These are phyloP conservation scores for Suillus tomentosus DNA, from an alignment of 768 basidiomycete species.

Conservation along the genomic window DNA sequence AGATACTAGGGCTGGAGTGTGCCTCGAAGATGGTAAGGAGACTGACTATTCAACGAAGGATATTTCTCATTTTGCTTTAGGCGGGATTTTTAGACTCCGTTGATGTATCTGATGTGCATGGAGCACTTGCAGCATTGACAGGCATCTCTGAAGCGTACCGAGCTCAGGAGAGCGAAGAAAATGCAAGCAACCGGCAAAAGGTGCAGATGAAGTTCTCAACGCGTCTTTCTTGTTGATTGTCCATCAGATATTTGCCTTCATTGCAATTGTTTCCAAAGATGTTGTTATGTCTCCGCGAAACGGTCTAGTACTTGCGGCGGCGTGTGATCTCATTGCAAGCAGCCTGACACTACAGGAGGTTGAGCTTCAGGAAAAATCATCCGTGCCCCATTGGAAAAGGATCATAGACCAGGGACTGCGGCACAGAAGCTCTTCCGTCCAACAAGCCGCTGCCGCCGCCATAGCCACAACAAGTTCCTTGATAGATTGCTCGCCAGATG, in stretches of 20 bases:
- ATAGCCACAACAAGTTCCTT: constrained; percentile 71
- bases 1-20: constrained; percentile 50
- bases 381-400: constrained; percentile 62
- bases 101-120: constrained; percentile 77
- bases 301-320: constrained; percentile 68
- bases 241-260: constrained; percentile 63
- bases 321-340: constrained; percentile 69
- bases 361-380: constrained; percentile 39
- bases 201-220: constrained; percentile 34
- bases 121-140: constrained; percentile 71
- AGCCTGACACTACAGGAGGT: constrained; percentile 63
- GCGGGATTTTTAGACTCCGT: constrained; percentile 56
- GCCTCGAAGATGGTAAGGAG: constrained; percentile 54
- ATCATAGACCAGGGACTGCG: constrained; percentile 74
- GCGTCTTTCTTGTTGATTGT: constrained; percentile 6
- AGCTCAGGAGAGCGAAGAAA: constrained; percentile 29
- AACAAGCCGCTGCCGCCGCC: constrained; percentile 75
- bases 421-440: constrained; percentile 62
- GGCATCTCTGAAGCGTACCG: constrained; percentile 70
- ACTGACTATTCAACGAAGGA: constrained; percentile 14
- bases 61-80: constrained; percentile 37
- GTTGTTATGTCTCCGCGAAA: constrained; percentile 65
- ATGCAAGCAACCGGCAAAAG: constrained; percentile 43
- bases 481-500: constrained; percentile 59
- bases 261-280: constrained; percentile 59